A percentile compares a stretch with the other conserved stretches of the same genome.
These are phyloP conservation scores for Arthrobotrys sphaeroides DNA, from an alignment of 2,329 filamentous ascomycete genomes.

Conservation along the genomic window DNA sequence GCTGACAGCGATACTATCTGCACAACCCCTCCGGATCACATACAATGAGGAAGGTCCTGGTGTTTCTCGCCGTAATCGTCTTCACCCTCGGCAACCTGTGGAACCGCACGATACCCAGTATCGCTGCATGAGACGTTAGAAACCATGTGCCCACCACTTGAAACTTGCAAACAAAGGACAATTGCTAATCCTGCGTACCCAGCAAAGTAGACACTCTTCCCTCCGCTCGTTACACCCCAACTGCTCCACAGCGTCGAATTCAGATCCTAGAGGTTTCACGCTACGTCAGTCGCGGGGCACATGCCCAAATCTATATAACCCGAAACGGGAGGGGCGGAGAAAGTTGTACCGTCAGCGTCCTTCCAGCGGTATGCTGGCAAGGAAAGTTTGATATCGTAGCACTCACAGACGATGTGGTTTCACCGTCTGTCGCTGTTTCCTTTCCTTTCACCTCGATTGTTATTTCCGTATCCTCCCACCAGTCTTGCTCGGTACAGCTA, in stretches of 20 bases:
- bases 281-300: conserved; percentile 62
- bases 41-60: conserved; percentile 68
- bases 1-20: neutral
- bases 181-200: conserved; percentile 63
- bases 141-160: conserved; percentile 37
- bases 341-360: conserved; percentile 47
- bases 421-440: conserved; percentile 52
- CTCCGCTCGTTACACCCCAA: conserved; percentile 79
- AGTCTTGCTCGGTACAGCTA: conserved; percentile 88
- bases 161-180: conserved; percentile 30
- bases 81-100: conserved; percentile 68
- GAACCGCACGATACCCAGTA: conserved; percentile 86
- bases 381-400: conserved; percentile 82
- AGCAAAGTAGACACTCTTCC: conserved; percentile 84
- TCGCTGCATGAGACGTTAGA: conserved; percentile 68
- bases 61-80: conserved; percentile 79
- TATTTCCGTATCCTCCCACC: conserved; percentile 75
- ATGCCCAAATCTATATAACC: conserved; percentile 27
- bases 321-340: conserved; percentile 1
- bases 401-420: conserved; percentile 65
- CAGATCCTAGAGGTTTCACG: conserved; percentile 66
- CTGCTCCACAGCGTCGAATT: conserved; percentile 85
- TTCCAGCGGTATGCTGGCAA: conserved; percentile 76
- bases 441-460: conserved; percentile 53
- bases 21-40: neutral